Conservation (phyloP, 1,284 basidiomycete genomes). For the Heterobasidion irregulare region DNA sequence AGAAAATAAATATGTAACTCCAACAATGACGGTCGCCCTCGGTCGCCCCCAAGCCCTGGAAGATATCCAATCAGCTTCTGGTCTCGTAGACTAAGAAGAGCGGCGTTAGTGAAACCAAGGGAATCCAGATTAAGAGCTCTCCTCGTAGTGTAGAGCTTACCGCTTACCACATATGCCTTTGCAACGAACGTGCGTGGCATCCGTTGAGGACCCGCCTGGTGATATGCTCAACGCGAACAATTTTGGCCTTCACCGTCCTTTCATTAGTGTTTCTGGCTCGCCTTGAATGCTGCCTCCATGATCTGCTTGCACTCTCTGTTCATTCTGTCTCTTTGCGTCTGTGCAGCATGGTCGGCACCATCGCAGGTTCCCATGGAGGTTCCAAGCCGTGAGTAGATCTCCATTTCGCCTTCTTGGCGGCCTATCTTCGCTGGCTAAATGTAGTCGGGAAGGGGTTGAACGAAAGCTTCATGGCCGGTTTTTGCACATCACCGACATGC, state of each 20-base stretch:
- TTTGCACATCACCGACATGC: constrained; percentile 74
- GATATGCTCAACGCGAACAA: neutral
- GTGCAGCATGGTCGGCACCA: constrained; percentile 9
- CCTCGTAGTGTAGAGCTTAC: neutral
- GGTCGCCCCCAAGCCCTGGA: too few relatives aligned
- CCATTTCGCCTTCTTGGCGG: neutral
- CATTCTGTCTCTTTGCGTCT: constrained; percentile 9
- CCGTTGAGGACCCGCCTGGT: neutral
- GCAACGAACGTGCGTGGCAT: neutral
- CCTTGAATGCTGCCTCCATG: constrained; percentile 10
- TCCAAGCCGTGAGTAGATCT: constrained; percentile 10
- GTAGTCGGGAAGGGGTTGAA: neutral
- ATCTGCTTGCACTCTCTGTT: constrained; percentile 5
- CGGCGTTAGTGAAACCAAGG: too few relatives aligned
- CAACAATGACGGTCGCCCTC: too few relatives aligned
- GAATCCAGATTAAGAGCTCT: too few relatives aligned
- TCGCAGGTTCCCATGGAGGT: constrained; percentile 15
- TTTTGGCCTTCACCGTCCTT: neutral
- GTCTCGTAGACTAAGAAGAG: too few relatives aligned
- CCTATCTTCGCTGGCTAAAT: neutral
- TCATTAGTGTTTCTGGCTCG: neutral
- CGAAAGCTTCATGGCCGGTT: constrained; percentile 65
- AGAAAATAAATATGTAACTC: too few relatives aligned
- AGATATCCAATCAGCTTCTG: too few relatives aligned
- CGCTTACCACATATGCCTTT: neutral